Percentiles rank a stretch among this genome's conserved stretches.
These are phyloP conservation scores for Botrytis elliptica DNA, from an alignment of 2,329 filamentous ascomycete species.

Conservation along the genomic window DNA sequence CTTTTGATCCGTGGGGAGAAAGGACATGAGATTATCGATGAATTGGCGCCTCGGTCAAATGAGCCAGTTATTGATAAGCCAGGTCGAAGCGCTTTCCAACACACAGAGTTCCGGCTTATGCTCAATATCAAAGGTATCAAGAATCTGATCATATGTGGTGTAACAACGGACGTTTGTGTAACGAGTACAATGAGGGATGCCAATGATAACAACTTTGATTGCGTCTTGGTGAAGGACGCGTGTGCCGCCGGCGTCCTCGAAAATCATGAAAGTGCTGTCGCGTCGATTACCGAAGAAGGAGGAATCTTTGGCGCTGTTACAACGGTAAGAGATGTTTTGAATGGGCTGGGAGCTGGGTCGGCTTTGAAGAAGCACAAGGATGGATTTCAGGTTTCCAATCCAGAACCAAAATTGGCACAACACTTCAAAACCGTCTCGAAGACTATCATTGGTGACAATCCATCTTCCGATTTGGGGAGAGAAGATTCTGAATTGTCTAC, in stretches of 20 bases:
- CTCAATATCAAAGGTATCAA: slow-evolving; percentile 38
- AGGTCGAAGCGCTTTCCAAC: slow-evolving; percentile 39
- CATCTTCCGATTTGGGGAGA: not conserved
- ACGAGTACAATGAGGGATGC: slow-evolving; percentile 41
- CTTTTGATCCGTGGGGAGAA: slow-evolving; percentile 56
- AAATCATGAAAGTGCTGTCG: slow-evolving; percentile 37
- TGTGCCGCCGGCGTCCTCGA: slow-evolving; percentile 35
- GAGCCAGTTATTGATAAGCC: slow-evolving; percentile 42
- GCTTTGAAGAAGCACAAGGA: not conserved
- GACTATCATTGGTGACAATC: not conserved
- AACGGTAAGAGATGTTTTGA: not conserved
- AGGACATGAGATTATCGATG: slow-evolving; percentile 57
- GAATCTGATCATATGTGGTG: slow-evolving; percentile 40
- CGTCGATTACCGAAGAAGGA: slow-evolving; percentile 38
- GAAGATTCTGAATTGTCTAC: not conserved
- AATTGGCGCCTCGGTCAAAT: slow-evolving; percentile 33
- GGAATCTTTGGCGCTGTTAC: slow-evolving; percentile 42
- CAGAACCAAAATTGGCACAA: not conserved
- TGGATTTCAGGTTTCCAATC: not conserved
- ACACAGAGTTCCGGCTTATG: slow-evolving; percentile 43
- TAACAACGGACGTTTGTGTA: slow-evolving; percentile 43
- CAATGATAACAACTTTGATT: slow-evolving; percentile 40
- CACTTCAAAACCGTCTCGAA: no score
- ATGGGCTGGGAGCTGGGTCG: not conserved
- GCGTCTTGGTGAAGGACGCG: slow-evolving; percentile 38